phyloP scores from a whole-genome alignment of 2,329 filamentous ascomycete species.

The Aspergillus sp. region DNA sequence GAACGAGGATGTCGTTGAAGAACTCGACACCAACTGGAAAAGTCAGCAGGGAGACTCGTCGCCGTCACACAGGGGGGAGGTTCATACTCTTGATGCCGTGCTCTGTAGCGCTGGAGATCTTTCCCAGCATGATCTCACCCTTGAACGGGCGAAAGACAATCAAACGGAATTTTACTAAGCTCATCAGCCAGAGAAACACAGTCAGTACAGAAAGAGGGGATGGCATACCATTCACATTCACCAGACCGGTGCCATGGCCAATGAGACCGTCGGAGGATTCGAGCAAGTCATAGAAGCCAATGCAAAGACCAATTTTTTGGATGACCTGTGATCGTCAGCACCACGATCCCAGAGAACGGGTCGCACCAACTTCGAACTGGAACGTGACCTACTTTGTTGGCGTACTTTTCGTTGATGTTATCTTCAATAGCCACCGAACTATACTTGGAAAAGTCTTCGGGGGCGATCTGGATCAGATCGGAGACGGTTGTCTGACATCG shows the following conservation, averaged over 20 bases:
- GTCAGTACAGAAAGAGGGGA: neutral
- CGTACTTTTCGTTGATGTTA: constrained; percentile 95
- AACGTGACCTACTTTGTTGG: constrained; percentile 68
- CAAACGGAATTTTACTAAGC: constrained; percentile 81
- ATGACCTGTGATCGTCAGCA: constrained; percentile 60
- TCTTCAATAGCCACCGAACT: constrained; percentile 87
- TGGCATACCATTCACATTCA: constrained; percentile 82
- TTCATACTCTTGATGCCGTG: constrained; percentile 70
- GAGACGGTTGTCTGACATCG: constrained; percentile 76
- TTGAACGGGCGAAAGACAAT: constrained; percentile 96
- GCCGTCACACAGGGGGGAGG: constrained; percentile 7
- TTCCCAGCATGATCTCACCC: constrained; percentile 83
- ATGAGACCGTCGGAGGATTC: constrained; percentile 91
- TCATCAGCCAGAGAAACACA: constrained; percentile 1
- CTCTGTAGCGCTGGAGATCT: constrained; percentile 72
- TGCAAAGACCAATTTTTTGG: constrained; percentile 89
- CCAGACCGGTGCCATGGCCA: constrained; percentile 84
- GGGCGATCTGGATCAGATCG: constrained; percentile 89
- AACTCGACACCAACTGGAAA: constrained; percentile 78
- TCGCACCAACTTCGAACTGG: neutral
- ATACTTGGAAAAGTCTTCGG: constrained; percentile 78
- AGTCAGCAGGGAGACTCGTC: constrained; percentile 11
- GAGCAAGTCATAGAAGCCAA: constrained; percentile 88
- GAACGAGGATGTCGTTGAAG: constrained; percentile 89
- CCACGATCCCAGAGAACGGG: neutral